Percentiles rank a stretch among this genome's conserved stretches.
phyloP scores from a whole-genome alignment of 768 basidiomycete species.

The Tricholoma flavovirens region DNA sequence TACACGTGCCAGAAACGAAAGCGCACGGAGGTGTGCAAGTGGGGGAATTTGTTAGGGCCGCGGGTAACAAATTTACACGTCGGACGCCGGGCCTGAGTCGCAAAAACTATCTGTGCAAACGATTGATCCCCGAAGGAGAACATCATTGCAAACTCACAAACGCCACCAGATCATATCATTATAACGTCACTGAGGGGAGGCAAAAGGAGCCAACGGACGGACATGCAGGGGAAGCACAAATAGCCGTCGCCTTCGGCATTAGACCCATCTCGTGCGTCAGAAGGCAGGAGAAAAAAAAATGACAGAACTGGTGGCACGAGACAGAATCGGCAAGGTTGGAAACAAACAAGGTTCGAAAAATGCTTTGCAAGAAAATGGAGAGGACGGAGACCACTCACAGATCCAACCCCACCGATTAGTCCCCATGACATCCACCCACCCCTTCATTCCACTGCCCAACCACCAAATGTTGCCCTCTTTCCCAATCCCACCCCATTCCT shows the following conservation, averaged over 20 bases:
- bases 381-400: constrained; percentile 44
- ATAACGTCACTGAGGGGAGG: too few species aligned
- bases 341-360: constrained; percentile 3
- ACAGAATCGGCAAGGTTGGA: background rate
- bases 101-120: too few species aligned
- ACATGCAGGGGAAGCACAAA: background rate
- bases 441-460: constrained; percentile 52
- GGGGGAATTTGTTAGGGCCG: background rate
- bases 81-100: background rate
- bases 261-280: background rate
- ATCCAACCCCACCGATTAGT: constrained; percentile 64
- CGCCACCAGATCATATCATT: background rate
- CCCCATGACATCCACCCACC: constrained; percentile 88
- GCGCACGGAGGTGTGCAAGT: background rate
- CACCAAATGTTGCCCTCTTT: constrained; percentile 88
- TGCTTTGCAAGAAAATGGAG: background rate
- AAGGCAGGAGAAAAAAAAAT: constrained; percentile 2
- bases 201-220: background rate
- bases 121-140: background rate
- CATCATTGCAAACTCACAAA: background rate
- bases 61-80: too few species aligned
- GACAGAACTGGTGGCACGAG: background rate
- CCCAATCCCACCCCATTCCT: constrained; percentile 73
- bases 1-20: background rate
- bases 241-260: background rate